phyloP scores from a whole-genome alignment of 2,329 filamentous ascomycete genomes.

The Albophoma yamanashiensis region DNA sequence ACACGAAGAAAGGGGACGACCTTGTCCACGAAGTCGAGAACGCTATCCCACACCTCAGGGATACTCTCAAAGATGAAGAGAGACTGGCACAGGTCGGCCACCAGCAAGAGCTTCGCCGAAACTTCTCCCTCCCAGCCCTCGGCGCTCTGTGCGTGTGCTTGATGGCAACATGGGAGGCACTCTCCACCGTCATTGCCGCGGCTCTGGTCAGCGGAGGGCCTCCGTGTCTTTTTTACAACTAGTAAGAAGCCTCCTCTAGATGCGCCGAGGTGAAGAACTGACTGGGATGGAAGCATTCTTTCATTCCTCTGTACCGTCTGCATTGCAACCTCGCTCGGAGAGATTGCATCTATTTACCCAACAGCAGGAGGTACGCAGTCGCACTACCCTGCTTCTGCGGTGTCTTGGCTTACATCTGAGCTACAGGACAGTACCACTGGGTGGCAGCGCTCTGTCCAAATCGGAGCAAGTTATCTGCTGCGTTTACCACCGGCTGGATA shows the following conservation, averaged over 20 bases:
- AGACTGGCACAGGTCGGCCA: constrained; percentile 17
- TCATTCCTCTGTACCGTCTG: constrained; percentile 28
- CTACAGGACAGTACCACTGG: constrained; percentile 33
- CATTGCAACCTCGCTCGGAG: constrained; percentile 26
- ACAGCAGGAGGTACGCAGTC: constrained; percentile 16
- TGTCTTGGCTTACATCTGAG: neutral
- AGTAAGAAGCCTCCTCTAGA: constrained; percentile 13
- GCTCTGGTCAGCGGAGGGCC: constrained; percentile 33
- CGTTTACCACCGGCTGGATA: constrained; percentile 27
- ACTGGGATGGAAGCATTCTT: constrained; percentile 21
- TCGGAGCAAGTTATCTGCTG: constrained; percentile 1
- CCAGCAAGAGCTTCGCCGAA: constrained; percentile 16
- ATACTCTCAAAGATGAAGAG: constrained; percentile 9
- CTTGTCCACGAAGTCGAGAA: neutral
- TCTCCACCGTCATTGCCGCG: constrained; percentile 32
- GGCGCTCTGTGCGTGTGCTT: constrained; percentile 32
- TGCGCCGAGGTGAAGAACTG: neutral
- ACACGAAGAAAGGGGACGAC: neutral
- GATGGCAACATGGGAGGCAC: constrained; percentile 41
- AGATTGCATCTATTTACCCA: constrained; percentile 26
- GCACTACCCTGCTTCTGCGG: neutral
- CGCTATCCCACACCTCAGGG: neutral
- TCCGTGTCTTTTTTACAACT: constrained; percentile 33
- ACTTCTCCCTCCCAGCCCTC: constrained; percentile 32
- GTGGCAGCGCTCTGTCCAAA: constrained; percentile 22